A percentile compares a stretch with the other conserved stretches of the same genome.
Conservation (phyloP, 441 rosid species). For the Adansonia grandidieri region DNA sequence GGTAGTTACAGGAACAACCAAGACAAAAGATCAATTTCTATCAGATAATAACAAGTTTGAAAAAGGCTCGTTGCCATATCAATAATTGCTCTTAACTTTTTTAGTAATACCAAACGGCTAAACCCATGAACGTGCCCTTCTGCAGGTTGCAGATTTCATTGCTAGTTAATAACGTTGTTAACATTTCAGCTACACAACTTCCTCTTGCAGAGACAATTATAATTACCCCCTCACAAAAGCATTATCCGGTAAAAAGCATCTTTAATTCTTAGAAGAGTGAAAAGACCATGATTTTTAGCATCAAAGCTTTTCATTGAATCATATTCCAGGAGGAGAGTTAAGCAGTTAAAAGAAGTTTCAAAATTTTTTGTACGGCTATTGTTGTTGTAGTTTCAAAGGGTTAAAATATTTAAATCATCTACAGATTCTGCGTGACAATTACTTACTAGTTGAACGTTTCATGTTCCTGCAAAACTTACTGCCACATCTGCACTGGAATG, state of each 20-base stretch:
- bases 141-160: conserved; percentile 7
- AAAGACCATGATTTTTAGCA: background rate
- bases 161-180: background rate
- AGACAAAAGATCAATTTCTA: background rate
- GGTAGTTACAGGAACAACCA: background rate
- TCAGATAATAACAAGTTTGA: background rate
- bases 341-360: background rate
- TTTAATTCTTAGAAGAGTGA: background rate
- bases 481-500: conserved; percentile 71
- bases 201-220: background rate
- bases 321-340: background rate
- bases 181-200: background rate
- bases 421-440: background rate
- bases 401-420: background rate
- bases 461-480: conserved; percentile 73
- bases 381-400: background rate
- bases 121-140: background rate
- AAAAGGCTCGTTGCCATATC: background rate
- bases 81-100: background rate
- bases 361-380: background rate
- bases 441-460: conserved; percentile 60
- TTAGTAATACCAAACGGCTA: background rate
- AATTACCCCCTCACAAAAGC: background rate
- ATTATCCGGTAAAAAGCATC: background rate
- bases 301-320: conserved; percentile 1